Conservation (phyloP, 805 yeast species). For the Wickerhamiella hasegawae region DNA sequence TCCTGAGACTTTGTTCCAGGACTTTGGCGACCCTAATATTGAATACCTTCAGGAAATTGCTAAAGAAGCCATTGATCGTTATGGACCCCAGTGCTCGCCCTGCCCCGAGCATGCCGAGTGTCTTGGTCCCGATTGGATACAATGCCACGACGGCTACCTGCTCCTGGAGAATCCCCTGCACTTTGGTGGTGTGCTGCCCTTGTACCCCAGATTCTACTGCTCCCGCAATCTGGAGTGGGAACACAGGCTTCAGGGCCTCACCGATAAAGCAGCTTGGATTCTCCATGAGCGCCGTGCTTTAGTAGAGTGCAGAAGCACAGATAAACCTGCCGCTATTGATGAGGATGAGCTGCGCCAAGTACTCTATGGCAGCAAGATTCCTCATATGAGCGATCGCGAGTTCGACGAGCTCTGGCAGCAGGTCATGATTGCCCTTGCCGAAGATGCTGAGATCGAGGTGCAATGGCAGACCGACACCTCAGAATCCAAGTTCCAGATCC, state of each 20-base stretch:
- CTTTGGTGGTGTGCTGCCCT: conserved; percentile 41
- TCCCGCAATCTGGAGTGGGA: conserved; percentile 58
- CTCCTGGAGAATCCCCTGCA: conserved; percentile 37
- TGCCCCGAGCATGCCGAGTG: conserved; percentile 80
- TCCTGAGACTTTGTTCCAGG: not conserved
- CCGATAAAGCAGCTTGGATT: conserved; percentile 47
- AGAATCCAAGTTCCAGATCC: no score
- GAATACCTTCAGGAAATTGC: not conserved
- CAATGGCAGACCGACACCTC: no score
- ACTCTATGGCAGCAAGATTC: conserved; percentile 13
- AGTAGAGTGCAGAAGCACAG: conserved; percentile 35
- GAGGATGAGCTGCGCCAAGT: conserved; percentile 16
- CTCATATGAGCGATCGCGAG: conserved; percentile 31
- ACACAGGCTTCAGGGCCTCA: conserved; percentile 48
- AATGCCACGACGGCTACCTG: conserved; percentile 56
- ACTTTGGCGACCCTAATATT: no score
- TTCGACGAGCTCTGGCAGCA: conserved; percentile 62
- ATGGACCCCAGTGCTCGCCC: conserved; percentile 48
- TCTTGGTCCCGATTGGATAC: conserved; percentile 38
- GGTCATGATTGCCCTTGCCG: conserved; percentile 49
- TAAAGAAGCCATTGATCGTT: conserved; percentile 25
- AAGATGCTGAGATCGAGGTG: conserved; percentile 26
- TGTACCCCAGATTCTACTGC: conserved; percentile 51
- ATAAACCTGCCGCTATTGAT: conserved; percentile 21
- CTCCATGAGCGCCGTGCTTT: conserved; percentile 56